Conservation (phyloP, 2,329 filamentous ascomycete genomes). For the Pezicula carpinea region DNA sequence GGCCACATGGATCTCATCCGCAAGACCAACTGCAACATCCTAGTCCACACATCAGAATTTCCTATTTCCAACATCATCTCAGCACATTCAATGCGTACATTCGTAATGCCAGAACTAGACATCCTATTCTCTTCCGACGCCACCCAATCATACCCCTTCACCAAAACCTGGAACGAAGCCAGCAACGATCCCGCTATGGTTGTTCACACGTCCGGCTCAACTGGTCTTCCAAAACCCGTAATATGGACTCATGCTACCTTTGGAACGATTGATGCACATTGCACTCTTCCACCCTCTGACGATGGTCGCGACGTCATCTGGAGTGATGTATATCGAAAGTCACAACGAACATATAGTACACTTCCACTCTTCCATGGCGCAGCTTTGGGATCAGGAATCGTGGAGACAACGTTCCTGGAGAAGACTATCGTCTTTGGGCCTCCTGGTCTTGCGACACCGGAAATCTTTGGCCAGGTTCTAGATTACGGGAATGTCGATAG, state of each 20-base stretch:
- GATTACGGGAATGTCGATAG: no score
- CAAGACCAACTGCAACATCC: not conserved
- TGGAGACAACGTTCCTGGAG: no score
- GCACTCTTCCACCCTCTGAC: not conserved
- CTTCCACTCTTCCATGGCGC: no score
- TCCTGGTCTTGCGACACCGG: no score
- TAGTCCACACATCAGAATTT: not conserved
- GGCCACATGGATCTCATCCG: not conserved
- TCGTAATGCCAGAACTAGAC: not conserved
- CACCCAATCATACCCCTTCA: constrained; percentile 15
- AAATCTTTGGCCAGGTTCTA: no score
- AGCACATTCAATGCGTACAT: not conserved
- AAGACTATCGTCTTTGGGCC: no score
- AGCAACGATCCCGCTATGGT: constrained; percentile 32
- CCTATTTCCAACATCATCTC: not conserved
- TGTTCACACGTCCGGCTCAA: constrained; percentile 38
- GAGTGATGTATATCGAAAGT: not conserved
- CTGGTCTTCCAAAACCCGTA: constrained; percentile 37
- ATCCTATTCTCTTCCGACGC: not conserved
- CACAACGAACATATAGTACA: no score
- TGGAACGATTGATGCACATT: constrained; percentile 30
- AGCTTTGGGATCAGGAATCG: no score
- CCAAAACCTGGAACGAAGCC: constrained; percentile 29
- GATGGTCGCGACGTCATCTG: not conserved
- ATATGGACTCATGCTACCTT: constrained; percentile 30